phyloP scores from a whole-genome alignment of 2,329 filamentous ascomycete species.

The Arthrobotrys sinensis region DNA sequence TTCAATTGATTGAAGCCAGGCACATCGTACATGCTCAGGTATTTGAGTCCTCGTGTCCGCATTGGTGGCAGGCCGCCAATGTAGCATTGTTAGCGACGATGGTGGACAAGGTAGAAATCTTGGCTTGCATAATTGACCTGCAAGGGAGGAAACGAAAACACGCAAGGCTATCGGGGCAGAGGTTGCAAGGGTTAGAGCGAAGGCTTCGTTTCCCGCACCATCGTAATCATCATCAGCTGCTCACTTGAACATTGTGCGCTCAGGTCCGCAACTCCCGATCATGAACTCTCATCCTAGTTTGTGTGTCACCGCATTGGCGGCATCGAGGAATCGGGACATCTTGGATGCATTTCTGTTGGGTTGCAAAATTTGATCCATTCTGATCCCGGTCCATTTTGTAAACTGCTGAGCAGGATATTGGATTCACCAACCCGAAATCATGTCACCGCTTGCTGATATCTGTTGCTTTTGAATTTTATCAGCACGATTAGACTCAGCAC shows the following conservation, averaged over 20 bases:
- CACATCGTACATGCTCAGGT: slow-evolving; percentile 18
- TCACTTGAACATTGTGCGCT: too few species aligned
- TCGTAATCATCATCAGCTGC: not conserved
- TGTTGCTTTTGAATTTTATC: not conserved
- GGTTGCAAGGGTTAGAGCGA: slow-evolving; percentile 26
- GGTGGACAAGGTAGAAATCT: slow-evolving; percentile 10
- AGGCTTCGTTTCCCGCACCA: slow-evolving; percentile 10
- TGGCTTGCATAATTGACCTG: slow-evolving; percentile 55
- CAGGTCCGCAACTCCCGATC: not conserved
- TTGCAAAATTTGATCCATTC: slow-evolving; percentile 23
- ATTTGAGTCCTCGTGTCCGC: slow-evolving; percentile 8
- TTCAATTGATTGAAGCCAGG: slow-evolving; percentile 34
- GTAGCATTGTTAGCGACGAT: slow-evolving; percentile 40
- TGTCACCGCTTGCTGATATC: slow-evolving; percentile 15
- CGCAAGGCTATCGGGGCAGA: slow-evolving; percentile 38
- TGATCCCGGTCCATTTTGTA: slow-evolving; percentile 12
- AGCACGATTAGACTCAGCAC: slow-evolving; percentile 21
- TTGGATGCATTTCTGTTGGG: slow-evolving; percentile 41
- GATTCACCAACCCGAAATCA: slow-evolving; percentile 3
- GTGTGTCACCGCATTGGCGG: slow-evolving; percentile 18
- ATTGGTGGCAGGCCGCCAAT: slow-evolving; percentile 16
- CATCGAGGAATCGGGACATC: slow-evolving; percentile 19
- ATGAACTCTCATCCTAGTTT: slow-evolving; percentile 1
- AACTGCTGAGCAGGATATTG: not conserved
- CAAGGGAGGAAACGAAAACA: slow-evolving; percentile 45